Conservation (phyloP, 2,329 filamentous ascomycete species). For the Pseudogymnoascus sp. region DNA sequence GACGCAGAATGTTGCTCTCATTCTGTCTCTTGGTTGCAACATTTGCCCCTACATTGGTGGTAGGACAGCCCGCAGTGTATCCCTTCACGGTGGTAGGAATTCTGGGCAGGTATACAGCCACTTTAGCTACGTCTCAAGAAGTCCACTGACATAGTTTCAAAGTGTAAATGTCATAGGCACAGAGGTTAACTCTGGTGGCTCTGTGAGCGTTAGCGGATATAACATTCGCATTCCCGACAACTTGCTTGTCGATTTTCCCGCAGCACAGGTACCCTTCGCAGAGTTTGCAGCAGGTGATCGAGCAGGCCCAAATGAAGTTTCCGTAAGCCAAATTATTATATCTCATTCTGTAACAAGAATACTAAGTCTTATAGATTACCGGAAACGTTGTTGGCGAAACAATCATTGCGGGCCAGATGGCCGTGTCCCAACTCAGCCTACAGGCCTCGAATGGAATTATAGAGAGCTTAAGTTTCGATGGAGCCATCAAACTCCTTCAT, state of each 20-base stretch:
- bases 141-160: not conserved
- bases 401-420: constrained; percentile 34
- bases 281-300: constrained; percentile 15
- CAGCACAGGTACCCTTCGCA: constrained; percentile 37
- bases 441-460: constrained; percentile 33
- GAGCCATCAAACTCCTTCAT: constrained; percentile 31
- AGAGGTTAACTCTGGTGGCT: constrained; percentile 37
- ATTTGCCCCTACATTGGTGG: too few species aligned
- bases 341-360: not conserved
- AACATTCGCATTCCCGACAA: constrained; percentile 42
- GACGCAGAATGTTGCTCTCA: too few species aligned
- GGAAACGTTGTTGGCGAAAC: constrained; percentile 26
- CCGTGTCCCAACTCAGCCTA: constrained; percentile 31
- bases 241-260: constrained; percentile 42
- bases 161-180: constrained; percentile 9
- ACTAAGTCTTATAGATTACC: too few species aligned
- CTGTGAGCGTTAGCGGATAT: constrained; percentile 39
- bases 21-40: too few species aligned
- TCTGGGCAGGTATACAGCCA: not conserved
- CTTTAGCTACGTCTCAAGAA: not conserved
- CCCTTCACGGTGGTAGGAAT: constrained; percentile 3
- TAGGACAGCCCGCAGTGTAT: too few species aligned
- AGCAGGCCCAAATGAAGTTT: constrained; percentile 22
- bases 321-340: constrained; percentile 16
- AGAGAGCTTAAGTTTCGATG: constrained; percentile 28